Percentiles rank a stretch among this genome's conserved stretches.
These are phyloP conservation scores for Irpex sp. DNA, from an alignment of 1,284 basidiomycete species.

Conservation along the genomic window DNA sequence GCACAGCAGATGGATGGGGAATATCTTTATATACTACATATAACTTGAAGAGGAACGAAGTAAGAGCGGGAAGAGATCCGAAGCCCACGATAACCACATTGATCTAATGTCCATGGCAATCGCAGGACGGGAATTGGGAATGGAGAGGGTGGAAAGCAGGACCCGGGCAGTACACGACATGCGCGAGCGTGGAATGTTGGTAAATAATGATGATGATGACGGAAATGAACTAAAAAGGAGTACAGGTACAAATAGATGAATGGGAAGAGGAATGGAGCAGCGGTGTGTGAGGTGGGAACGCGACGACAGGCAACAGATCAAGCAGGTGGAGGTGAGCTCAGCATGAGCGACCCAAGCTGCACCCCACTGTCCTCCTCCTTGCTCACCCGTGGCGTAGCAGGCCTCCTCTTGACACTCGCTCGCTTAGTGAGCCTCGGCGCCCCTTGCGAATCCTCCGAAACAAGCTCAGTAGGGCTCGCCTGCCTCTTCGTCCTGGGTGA, in stretches of 20 bases:
- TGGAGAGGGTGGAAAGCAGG: no score
- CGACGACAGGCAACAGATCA: background rate
- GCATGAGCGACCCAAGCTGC: background rate
- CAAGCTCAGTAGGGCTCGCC: constrained; percentile 66
- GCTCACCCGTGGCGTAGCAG: constrained; percentile 2
- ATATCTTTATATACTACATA: background rate
- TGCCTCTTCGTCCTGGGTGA: constrained; percentile 48
- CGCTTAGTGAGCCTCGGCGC: constrained; percentile 54
- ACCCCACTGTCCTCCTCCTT: constrained; percentile 12
- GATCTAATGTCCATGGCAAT: background rate
- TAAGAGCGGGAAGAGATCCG: background rate
- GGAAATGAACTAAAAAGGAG: background rate
- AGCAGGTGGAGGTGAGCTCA: background rate
- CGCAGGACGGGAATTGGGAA: background rate
- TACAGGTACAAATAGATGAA: background rate
- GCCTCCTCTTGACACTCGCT: constrained; percentile 57
- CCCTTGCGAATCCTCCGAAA: constrained; percentile 54
- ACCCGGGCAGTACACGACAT: no score
- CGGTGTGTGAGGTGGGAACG: background rate
- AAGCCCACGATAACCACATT: background rate
- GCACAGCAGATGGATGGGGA: background rate
- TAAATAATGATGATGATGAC: background rate
- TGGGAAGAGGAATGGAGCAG: background rate
- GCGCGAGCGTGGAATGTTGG: background rate
- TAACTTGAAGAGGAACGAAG: background rate